Percentiles rank a stretch among this genome's conserved stretches.
These are phyloP conservation scores for Leptodontidium sp. DNA, from an alignment of 2,329 filamentous ascomycete genomes.

Conservation along the genomic window DNA sequence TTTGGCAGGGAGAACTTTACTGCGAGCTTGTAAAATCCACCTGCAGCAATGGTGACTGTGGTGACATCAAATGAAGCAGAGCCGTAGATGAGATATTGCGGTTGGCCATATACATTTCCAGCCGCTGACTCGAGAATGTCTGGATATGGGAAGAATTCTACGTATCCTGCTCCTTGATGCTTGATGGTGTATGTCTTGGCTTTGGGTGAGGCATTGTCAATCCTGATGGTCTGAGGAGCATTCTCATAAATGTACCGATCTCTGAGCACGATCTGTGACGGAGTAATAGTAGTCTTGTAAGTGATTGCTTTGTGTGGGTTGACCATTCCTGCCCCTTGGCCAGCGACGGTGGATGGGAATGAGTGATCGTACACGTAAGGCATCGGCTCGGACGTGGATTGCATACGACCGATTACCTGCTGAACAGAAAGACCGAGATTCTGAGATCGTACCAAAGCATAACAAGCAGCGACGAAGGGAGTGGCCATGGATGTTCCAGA, in stretches of 20 bases:
- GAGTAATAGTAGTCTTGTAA: constrained; percentile 35
- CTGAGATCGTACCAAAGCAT: constrained; percentile 49
- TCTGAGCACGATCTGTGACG: constrained; percentile 13
- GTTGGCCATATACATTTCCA: constrained; percentile 24
- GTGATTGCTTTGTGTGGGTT: constrained; percentile 47
- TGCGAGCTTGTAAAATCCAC: constrained; percentile 31
- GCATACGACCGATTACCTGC: constrained; percentile 46
- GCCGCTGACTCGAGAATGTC: constrained; percentile 29
- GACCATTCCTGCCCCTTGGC: constrained; percentile 49
- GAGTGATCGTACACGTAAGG: constrained; percentile 44
- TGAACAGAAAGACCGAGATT: constrained; percentile 41
- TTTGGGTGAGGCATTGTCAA: constrained; percentile 36
- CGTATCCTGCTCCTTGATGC: constrained; percentile 42
- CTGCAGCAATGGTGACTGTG: constrained; percentile 36
- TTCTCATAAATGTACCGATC: neutral
- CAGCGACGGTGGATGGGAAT: constrained; percentile 43
- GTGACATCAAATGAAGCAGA: constrained; percentile 12
- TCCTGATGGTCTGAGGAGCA: constrained; percentile 33
- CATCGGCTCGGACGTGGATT: constrained; percentile 44
- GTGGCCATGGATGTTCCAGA: constrained; percentile 51
- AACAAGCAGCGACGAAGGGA: constrained; percentile 47
- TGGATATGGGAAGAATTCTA: constrained; percentile 33
- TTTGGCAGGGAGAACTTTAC: constrained; percentile 36
- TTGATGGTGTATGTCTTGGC: constrained; percentile 40
- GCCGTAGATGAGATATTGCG: constrained; percentile 17